phyloP scores from a whole-genome alignment of 177 flowering plant species.

The Vitis hybrid region DNA sequence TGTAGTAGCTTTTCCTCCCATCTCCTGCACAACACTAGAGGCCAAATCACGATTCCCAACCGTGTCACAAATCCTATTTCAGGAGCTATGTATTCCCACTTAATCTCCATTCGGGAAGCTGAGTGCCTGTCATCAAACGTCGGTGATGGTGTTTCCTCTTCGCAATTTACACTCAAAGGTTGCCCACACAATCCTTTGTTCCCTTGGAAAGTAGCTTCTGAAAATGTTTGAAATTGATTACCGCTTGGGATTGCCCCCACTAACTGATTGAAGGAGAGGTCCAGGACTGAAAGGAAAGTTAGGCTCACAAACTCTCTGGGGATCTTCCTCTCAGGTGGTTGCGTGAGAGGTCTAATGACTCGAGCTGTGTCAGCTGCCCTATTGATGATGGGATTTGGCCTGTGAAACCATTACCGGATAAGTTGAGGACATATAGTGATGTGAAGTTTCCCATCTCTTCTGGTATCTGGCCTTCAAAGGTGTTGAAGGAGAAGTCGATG shows the following conservation, averaged over 20 bases:
- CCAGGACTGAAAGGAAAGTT: slow-evolving; percentile 31
- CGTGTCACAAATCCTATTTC: slow-evolving; percentile 10
- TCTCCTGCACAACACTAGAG: slow-evolving; percentile 1
- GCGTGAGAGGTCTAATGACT: slow-evolving; percentile 16
- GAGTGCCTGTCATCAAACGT: not conserved
- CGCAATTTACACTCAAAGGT: slow-evolving; percentile 4
- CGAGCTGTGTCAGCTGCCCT: slow-evolving; percentile 13
- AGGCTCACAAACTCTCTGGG: slow-evolving; percentile 18
- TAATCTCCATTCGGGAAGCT: not conserved
- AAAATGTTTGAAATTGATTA: slow-evolving; percentile 19
- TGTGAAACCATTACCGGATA: slow-evolving; percentile 20
- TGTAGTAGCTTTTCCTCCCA: too few species aligned
- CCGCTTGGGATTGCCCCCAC: slow-evolving; percentile 24
- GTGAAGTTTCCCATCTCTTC: slow-evolving; percentile 17
- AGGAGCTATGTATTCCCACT: slow-evolving; percentile 5
- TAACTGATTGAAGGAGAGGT: slow-evolving; percentile 35
- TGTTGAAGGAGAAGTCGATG: slow-evolving; percentile 36
- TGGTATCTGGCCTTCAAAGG: slow-evolving; percentile 33
- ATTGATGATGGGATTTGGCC: slow-evolving; percentile 15
- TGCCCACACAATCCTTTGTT: slow-evolving; percentile 23
- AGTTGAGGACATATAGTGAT: slow-evolving; percentile 26
- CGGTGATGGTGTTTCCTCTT: not conserved
- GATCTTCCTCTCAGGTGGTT: slow-evolving; percentile 18
- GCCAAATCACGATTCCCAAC: slow-evolving; percentile 3
- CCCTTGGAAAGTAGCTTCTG: slow-evolving; percentile 12